Evolutionary conservation across 2,329 filamentous ascomycete genomes (phyloP), one percentile per base, ranked within the genome.

Genomic region (Neonectria punicea): DNA sequence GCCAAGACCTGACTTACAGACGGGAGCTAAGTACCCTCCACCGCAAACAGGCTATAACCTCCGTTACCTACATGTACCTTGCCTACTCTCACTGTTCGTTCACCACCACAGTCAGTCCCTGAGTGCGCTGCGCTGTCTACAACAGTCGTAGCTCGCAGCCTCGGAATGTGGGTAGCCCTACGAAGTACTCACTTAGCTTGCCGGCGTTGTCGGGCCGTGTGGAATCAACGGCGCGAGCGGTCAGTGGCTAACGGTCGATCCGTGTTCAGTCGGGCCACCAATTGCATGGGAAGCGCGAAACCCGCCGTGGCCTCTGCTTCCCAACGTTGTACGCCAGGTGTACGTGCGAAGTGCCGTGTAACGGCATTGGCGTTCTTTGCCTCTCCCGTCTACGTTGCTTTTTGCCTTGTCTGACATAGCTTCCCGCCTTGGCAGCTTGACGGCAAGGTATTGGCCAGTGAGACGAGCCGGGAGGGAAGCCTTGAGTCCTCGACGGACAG

Each of bases 221-320:
- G 36, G 14, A 39, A 39, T 39, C 34, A 36, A 36, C 34, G 34
- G 34, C 34, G 34, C 13, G 34, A 36, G 34, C 14, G 5, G 34
- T 36, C 36, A n/a, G 14, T n/a, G 36, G 14, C 14, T 13, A 8
- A 6, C 16, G n/a, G 39, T 10, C 20, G 11, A n/a, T 10, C 30
- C 25, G 53, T 30, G 36, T 39, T 39, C 36, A 39, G 36, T n/a
- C 36, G 36, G 36, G 36, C 36, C 28, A 20, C 34, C 11, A 49
- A 62, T 57, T 34, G 54, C 25, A 39, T 28, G 47, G 14, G 53
- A 63, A 53, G 54, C 60, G 60, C 54, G 54, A 39, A 58, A 63
- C 46, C 54, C 60, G 47, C 58, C 36, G 46, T 16, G 25, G 46
- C 25, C 5, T 25, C 5, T 25, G 46, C 14, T n/a, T 4, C n/a